phyloP scores from a whole-genome alignment of 116 monocot species.

The Thalassia testudinum region DNA sequence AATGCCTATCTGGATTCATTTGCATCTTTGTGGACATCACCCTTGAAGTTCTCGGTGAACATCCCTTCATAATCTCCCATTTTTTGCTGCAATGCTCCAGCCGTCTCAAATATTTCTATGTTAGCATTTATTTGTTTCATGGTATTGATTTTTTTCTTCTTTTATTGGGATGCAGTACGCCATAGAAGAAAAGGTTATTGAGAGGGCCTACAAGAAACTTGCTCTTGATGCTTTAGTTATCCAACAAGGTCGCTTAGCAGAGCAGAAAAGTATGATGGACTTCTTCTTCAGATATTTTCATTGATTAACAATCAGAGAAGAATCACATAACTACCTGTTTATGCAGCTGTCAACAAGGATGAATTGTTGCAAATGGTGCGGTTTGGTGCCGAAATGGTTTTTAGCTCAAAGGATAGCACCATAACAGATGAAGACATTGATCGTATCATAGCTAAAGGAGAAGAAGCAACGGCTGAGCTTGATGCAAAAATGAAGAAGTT shows the following conservation, averaged over 20 bases:
- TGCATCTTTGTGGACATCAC: no score
- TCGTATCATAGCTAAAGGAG: conserved; percentile 97
- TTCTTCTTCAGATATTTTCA: not conserved
- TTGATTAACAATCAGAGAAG: not conserved
- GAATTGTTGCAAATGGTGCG: conserved; percentile 98
- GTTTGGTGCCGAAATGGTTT: conserved; percentile 99
- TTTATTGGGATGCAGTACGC: conserved; percentile 92
- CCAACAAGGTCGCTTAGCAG: conserved; percentile 94
- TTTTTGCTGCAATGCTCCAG: no score
- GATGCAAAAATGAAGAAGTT: conserved; percentile 99
- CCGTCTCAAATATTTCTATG: no score
- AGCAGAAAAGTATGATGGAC: conserved; percentile 78
- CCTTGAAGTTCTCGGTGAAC: no score
- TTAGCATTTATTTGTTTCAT: no score
- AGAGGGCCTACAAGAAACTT: conserved; percentile 98
- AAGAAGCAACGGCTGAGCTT: conserved; percentile 93
- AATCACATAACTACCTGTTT: not conserved
- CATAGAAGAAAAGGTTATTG: conserved; percentile 98
- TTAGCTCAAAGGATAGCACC: conserved; percentile 94
- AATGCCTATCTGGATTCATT: no score
- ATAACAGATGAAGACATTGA: conserved; percentile 99
- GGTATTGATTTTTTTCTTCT: no score
- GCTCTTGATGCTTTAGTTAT: conserved; percentile 98
- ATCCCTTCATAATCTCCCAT: no score
- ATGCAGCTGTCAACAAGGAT: conserved; percentile 95